phyloP scores from a whole-genome alignment of 75 land plant species.

The Pinus albicaulis region DNA sequence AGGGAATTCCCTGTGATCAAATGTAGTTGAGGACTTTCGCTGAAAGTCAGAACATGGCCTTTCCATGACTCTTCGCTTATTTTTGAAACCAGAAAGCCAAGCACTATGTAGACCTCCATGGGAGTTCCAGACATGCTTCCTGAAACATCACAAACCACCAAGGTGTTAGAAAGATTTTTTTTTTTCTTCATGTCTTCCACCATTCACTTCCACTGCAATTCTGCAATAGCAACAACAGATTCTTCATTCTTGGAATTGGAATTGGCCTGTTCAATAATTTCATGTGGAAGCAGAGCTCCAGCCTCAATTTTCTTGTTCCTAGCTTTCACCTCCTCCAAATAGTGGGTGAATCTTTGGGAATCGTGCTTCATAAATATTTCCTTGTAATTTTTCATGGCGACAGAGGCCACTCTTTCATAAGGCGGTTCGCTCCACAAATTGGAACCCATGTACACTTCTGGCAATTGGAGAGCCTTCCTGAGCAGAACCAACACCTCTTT shows the following conservation, averaged over 20 bases:
- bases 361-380: constrained; percentile 58
- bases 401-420: constrained; percentile 68
- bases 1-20: constrained; percentile 35
- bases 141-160: constrained; percentile 75
- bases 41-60: constrained; percentile 62
- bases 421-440: constrained; percentile 45
- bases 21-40: constrained; percentile 41
- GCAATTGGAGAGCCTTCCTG: background rate
- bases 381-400: constrained; percentile 72
- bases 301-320: constrained; percentile 64
- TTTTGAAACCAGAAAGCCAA: constrained; percentile 58
- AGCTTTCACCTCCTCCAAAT: constrained; percentile 35
- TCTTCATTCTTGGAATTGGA: background rate
- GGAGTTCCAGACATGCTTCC: constrained; percentile 67
- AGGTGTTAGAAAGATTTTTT: constrained; percentile 41
- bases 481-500: no score
- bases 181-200: constrained; percentile 41
- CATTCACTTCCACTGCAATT: constrained; percentile 74
- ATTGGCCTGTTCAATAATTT: constrained; percentile 34
- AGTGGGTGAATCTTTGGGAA: constrained; percentile 34
- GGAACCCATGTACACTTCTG: constrained; percentile 67
- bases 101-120: constrained; percentile 60
- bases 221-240: constrained; percentile 44
- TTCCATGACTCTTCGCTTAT: constrained; percentile 78
- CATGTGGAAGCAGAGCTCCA: constrained; percentile 69